phyloP scores from a whole-genome alignment of 306 rosid species.

The Pueraria montana region DNA sequence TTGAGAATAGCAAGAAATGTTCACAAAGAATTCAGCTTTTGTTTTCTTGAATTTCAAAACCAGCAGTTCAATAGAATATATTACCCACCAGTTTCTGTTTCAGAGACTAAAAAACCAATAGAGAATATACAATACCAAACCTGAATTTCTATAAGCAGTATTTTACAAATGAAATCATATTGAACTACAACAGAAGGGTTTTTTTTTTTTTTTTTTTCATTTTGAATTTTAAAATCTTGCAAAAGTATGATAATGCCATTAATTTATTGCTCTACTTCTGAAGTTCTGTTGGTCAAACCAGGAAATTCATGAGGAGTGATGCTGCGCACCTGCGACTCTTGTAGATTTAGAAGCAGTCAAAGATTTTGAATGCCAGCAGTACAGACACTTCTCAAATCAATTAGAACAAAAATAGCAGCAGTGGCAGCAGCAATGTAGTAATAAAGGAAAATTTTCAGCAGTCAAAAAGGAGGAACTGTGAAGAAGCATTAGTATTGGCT shows the following conservation, averaged over 20 bases:
- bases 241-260: conserved; percentile 28
- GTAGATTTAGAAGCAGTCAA: conserved; percentile 34
- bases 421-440: conserved; percentile 20
- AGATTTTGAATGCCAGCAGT: conserved; percentile 29
- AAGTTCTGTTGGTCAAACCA: conserved; percentile 24
- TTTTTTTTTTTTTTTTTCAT: not conserved
- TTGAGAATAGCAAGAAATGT: conserved; percentile 40
- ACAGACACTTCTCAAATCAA: conserved; percentile 4
- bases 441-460: conserved; percentile 5
- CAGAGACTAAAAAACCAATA: not conserved
- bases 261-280: conserved; percentile 18
- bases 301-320: conserved; percentile 29
- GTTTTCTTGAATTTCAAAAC: conserved; percentile 34
- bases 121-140: conserved; percentile 29
- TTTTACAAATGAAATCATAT: conserved; percentile 10
- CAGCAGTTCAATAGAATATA: conserved; percentile 31
- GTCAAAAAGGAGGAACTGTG: not conserved
- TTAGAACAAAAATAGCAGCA: conserved; percentile 13
- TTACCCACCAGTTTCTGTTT: conserved; percentile 23
- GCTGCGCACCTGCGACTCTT: conserved; percentile 22
- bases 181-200: not conserved
- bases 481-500: conserved; percentile 3
- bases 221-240: conserved; percentile 30
- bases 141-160: conserved; percentile 5
- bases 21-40: conserved; percentile 15